Base-by-base conservation (phyloP, 441 rosid genomes). In the Adansonia madagascariensis region DNA sequence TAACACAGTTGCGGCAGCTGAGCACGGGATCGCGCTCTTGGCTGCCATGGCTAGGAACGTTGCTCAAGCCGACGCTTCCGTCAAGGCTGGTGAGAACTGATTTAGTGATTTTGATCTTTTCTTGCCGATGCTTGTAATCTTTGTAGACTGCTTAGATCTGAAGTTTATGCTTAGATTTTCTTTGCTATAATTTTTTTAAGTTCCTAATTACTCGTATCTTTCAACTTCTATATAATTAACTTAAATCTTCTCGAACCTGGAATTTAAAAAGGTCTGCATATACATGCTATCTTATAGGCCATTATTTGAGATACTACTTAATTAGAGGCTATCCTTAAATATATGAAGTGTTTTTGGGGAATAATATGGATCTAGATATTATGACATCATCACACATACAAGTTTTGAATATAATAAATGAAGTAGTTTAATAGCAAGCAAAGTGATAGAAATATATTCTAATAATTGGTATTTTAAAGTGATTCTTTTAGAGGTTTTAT, bases 1-100 rank as follows among this genome's bases (percentile, higher is more conserved):
- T 3, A 96, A 96, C 57, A 96, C 98, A 4, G 90, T 96, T 64
- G 98, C 98, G 0, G 99, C 99, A 0, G 99, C 99, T 0, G 99
- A 96, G 83, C 99, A 96, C 35, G 97, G 95, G 79, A 92, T 96
- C 74, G 95, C 99, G 20, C 89, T 96, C 31, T 82, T 96, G 88
- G 89, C 97, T 1, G 89, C 93, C 66, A 96, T 96, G 99, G 98
- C 98, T 2, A 83, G 99, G 61, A 96, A 94, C 82, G 91, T 97
- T 6, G 96, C 99, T 1, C 99, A 96, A 80, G 87, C 98, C 73
- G 98, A 96, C 81, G 97, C 96, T 5, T 93, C 97, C 76, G 85
- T 91, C 11, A 95, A 95, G 85, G 91, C 97, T 77, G 98, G 99
- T 95, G 69, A 1, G 67, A 62, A 62, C 56, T 62, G 67, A 14